phyloP scores from a whole-genome alignment of 768 basidiomycete species.

The Clavulina sp. region DNA sequence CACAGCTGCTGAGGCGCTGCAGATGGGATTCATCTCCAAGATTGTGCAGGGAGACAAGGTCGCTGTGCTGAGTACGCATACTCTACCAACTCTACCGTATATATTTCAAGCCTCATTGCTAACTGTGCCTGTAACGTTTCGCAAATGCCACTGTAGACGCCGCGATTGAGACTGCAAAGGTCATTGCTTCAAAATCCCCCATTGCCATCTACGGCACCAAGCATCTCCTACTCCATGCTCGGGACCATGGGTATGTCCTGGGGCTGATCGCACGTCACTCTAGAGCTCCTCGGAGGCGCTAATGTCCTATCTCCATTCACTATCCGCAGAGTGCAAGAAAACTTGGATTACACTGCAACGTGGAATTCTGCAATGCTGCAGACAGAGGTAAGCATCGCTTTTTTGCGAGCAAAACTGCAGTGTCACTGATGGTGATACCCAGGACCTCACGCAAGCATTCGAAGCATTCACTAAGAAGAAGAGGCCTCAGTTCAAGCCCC shows the following conservation, averaged over 20 bases:
- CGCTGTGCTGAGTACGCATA: slow-evolving; percentile 39
- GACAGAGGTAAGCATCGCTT: slow-evolving; percentile 22
- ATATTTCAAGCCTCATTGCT: not conserved
- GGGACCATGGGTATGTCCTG: slow-evolving; percentile 52
- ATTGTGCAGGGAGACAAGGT: slow-evolving; percentile 47
- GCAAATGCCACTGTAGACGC: slow-evolving; percentile 17
- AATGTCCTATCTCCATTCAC: not conserved
- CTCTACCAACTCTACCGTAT: no score
- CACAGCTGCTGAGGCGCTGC: slow-evolving; percentile 42
- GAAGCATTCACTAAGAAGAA: slow-evolving; percentile 12
- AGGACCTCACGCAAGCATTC: slow-evolving; percentile 16
- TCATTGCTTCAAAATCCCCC: slow-evolving; percentile 61
- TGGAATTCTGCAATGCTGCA: slow-evolving; percentile 41
- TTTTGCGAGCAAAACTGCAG: not conserved
- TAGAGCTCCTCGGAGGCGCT: not conserved
- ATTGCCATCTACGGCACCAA: slow-evolving; percentile 65
- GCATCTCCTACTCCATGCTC: slow-evolving; percentile 53
- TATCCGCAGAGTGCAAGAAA: slow-evolving; percentile 25
- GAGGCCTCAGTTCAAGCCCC: slow-evolving; percentile 11
- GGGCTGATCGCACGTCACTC: not conserved
- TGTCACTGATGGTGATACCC: not conserved
- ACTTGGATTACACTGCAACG: slow-evolving; percentile 35
- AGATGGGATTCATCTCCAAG: slow-evolving; percentile 55
- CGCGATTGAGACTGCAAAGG: slow-evolving; percentile 43
- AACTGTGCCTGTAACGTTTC: not conserved